Evolutionary conservation across 257 asterid species (phyloP).

Genomic region (Schizonepeta tenuifolia): DNA sequence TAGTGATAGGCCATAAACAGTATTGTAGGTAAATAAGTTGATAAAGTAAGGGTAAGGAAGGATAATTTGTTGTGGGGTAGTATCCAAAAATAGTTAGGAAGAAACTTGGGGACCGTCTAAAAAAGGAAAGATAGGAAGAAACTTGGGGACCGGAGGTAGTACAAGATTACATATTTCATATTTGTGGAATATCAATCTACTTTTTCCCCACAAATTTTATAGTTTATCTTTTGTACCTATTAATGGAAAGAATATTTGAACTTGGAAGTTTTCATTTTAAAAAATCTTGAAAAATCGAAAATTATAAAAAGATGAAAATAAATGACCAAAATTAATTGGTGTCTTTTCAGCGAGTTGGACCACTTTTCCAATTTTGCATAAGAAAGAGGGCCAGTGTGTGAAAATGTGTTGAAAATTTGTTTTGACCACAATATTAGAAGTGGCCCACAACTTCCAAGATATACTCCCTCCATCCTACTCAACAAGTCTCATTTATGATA

Average conservation of each 20-base stretch:
- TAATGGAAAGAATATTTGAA: not conserved
- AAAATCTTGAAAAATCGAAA: not conserved
- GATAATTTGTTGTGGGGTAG: too few relatives aligned
- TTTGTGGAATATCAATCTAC: not conserved
- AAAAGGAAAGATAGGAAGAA: too few relatives aligned
- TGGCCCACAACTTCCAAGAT: conserved; percentile 34
- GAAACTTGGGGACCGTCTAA: too few relatives aligned
- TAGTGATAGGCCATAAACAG: too few relatives aligned
- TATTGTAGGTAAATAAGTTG: too few relatives aligned
- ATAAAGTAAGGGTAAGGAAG: too few relatives aligned
- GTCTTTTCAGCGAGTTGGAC: conserved; percentile 34
- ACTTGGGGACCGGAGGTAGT: too few relatives aligned
- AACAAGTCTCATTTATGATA: too few relatives aligned
- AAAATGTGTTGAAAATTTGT: conserved; percentile 32
- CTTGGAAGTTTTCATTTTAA: not conserved
- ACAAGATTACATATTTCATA: not conserved
- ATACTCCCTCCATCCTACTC: too few relatives aligned
- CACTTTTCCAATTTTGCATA: conserved; percentile 43
- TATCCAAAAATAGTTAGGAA: too few relatives aligned
- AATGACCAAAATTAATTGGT: not conserved
- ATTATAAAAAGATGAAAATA: too few relatives aligned
- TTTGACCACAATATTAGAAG: conserved; percentile 29
- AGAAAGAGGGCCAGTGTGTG: conserved; percentile 43
- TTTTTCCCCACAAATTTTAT: not conserved
- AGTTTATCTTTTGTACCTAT: not conserved